Conservation (phyloP, 371 early-diverging fungal species). For the Rhizopus arrhizus region DNA sequence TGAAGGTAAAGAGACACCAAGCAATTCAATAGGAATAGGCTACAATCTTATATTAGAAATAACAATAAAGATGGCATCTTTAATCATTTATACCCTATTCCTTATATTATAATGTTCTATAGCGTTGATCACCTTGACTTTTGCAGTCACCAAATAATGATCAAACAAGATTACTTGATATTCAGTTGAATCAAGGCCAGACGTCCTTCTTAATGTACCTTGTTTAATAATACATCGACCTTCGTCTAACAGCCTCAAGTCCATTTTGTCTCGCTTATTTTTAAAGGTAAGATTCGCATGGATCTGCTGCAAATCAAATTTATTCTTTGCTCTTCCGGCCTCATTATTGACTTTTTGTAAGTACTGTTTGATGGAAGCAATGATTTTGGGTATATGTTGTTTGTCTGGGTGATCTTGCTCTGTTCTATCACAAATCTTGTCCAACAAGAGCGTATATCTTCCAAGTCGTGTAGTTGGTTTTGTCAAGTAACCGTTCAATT, state of each 20-base stretch:
- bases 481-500: constrained; percentile 71
- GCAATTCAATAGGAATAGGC: constrained; percentile 80
- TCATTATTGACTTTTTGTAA: constrained; percentile 79
- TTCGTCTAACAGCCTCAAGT: constrained; percentile 32
- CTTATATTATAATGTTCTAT: constrained; percentile 37
- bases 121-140: constrained; percentile 33
- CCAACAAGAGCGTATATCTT: constrained; percentile 22
- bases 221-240: constrained; percentile 42
- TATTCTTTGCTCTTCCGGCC: constrained; percentile 85
- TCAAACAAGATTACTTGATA: constrained; percentile 60
- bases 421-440: constrained; percentile 18
- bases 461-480: constrained; percentile 30
- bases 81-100: constrained; percentile 26
- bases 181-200: constrained; percentile 58
- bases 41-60: constrained; percentile 16
- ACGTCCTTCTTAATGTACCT: constrained; percentile 46
- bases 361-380: constrained; percentile 66
- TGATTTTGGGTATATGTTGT: constrained; percentile 59
- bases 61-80: background rate
- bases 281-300: constrained; percentile 33
- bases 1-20: constrained; percentile 62
- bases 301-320: constrained; percentile 60
- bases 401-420: constrained; percentile 27
- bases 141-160: constrained; percentile 46
- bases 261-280: constrained; percentile 21